Percentiles rank a stretch among this genome's conserved stretches.
Conservation (phyloP, 805 yeast genomes). For the Metschnikowia noctiluminum region DNA sequence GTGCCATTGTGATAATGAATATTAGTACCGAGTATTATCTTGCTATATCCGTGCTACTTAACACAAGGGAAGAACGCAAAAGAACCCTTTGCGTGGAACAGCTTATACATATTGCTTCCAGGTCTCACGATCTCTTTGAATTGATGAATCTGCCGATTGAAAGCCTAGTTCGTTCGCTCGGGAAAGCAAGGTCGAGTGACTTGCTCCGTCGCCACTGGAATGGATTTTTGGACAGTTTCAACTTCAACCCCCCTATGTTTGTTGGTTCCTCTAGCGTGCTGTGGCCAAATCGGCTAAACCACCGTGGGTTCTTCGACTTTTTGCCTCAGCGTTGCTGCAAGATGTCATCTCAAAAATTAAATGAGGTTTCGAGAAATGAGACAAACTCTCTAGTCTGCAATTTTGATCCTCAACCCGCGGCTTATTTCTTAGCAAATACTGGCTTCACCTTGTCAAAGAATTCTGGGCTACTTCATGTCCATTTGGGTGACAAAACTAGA, state of each 20-base stretch:
- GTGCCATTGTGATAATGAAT: conserved; percentile 24
- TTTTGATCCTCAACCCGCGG: conserved; percentile 18
- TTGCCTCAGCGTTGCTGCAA: conserved; percentile 24
- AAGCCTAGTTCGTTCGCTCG: conserved; percentile 17
- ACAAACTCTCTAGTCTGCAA: conserved; percentile 17
- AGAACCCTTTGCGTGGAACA: conserved; percentile 25
- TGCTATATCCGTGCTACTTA: conserved; percentile 25
- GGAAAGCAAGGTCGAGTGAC: conserved; percentile 15
- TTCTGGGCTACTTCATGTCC: conserved; percentile 29
- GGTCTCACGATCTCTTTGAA: conserved; percentile 25
- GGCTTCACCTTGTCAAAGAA: conserved; percentile 26
- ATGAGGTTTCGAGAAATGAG: conserved; percentile 15
- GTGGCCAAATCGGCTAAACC: conserved; percentile 38
- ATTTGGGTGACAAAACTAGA: conserved; percentile 2
- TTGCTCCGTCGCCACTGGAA: conserved; percentile 28
- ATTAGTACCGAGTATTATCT: conserved; percentile 26
- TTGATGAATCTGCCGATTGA: conserved; percentile 27
- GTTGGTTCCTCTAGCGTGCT: conserved; percentile 21
- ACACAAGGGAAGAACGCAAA: conserved; percentile 11
- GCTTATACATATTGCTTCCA: conserved; percentile 20
- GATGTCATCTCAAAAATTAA: conserved; percentile 26
- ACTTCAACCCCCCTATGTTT: conserved; percentile 18
- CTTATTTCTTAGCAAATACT: conserved; percentile 28
- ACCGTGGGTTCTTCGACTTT: conserved; percentile 35
- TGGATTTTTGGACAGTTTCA: conserved; percentile 26